Evolutionary conservation across 1,139 yeast species (phyloP), one percentile per base, ranked within the genome.

Genomic region (Entelexis paramagnoliae): DNA sequence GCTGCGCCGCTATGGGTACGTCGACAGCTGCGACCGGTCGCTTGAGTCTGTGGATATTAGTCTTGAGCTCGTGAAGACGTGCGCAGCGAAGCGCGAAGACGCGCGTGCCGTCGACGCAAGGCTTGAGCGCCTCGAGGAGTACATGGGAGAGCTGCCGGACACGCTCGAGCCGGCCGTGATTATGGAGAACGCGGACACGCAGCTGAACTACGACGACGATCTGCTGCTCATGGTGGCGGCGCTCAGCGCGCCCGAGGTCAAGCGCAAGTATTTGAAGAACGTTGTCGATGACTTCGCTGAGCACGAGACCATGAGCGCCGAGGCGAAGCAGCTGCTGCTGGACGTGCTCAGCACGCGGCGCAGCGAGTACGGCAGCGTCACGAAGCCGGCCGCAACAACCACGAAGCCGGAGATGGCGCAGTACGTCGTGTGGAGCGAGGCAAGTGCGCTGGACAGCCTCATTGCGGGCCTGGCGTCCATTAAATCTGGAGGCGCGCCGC

Each of bases 1-100:
- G 35, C 72, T 91, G 53, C 77, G 98, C 61, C 75, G 95, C 52
- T 91, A 89, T 60, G 98, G 98, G 0, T 91, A 86, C 62, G 93
- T 86, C 22, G 96, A 91, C 66, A 66, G 48, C 5, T 36, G 38
- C n/a, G 41, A 29, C 20, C 34, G 45, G 9, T 11, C 34, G n/a
- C 44, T 46, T n/a, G 40, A 46, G 34, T 36, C 52, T 4, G 47
- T 19, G 1, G 46, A 47, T 14, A 29, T 19, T 14, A 32, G 45
- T 2, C 51, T 33, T 24, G 57, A 52, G 16, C 29, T 44, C n/a
- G 32, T 47, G 10, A 33, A 45, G 17, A 22, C 46, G 10, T 49
- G 41, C 22, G 53, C 42, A 9, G 42, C 16, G 17, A 35, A 32
- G 17, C 48, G 8, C 26, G 52, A 38, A 13, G 50, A 52, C 20